A percentile compares a stretch with the other conserved stretches of the same genome.
Evolutionary conservation across 345 rosid species (phyloP).

Genomic region (Eucalyptus albens): DNA sequence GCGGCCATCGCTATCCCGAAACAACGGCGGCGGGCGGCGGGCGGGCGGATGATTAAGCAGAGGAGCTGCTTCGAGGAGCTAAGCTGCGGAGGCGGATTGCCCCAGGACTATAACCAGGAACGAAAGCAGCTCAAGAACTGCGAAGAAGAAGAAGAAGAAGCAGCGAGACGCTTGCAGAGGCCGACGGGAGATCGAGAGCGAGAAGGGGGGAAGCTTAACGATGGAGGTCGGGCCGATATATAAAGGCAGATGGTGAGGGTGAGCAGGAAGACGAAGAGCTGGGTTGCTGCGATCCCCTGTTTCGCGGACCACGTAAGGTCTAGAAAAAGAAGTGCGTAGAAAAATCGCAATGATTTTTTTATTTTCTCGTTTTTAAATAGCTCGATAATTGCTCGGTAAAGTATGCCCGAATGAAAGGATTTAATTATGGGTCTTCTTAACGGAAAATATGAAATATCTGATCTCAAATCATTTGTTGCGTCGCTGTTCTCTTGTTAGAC

Average conservation of each 20-base stretch:
- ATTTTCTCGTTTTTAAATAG: no score
- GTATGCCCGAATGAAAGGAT: background rate
- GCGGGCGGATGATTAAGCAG: background rate
- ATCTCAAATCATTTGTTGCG: background rate
- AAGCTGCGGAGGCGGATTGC: background rate
- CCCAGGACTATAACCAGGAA: background rate
- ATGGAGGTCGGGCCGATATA: background rate
- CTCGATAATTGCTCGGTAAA: background rate
- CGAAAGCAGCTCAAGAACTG: background rate
- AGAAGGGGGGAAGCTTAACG: background rate
- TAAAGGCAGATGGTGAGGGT: background rate
- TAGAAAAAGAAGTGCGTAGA: background rate
- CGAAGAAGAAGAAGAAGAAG: background rate
- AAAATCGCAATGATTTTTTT: background rate
- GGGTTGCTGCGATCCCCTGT: conserved; percentile 6
- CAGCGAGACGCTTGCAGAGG: background rate
- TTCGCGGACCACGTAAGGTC: background rate
- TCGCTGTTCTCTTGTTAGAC: background rate
- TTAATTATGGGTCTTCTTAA: background rate
- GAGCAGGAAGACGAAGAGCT: background rate
- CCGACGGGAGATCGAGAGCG: background rate
- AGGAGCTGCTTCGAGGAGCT: background rate
- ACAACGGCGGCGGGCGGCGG: background rate
- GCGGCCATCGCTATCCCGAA: background rate
- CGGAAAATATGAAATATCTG: background rate